Percentiles rank a stretch among this genome's conserved stretches.
phyloP scores from a whole-genome alignment of 1,284 basidiomycete genomes.

The Pisolithus thermaeus region DNA sequence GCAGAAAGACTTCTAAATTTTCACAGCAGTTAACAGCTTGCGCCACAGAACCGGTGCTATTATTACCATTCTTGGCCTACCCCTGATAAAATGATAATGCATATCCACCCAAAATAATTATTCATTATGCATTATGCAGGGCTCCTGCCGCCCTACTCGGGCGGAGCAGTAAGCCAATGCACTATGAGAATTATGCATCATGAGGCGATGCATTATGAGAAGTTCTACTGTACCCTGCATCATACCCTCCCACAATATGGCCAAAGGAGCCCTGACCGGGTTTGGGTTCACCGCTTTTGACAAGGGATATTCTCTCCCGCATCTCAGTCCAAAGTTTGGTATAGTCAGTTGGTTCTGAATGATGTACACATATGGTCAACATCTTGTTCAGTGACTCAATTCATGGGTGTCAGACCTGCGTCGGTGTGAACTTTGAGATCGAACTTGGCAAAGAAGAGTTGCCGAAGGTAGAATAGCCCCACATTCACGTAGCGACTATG shows the following conservation, averaged over 20 bases:
- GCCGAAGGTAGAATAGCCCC: conserved; percentile 70
- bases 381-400: not conserved
- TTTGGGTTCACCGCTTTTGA: conserved; percentile 49
- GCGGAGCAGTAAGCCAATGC: too few relatives aligned
- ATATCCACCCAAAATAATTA: too few relatives aligned
- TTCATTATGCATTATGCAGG: too few relatives aligned
- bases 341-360: conserved; percentile 55
- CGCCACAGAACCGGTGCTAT: too few relatives aligned
- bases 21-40: too few relatives aligned
- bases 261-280: conserved; percentile 69
- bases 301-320: conserved; percentile 60
- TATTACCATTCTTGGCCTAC: too few relatives aligned
- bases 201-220: too few relatives aligned
- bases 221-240: too few relatives aligned
- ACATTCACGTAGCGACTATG: conserved; percentile 69
- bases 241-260: conserved; percentile 71
- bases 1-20: too few relatives aligned
- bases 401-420: conserved; percentile 38
- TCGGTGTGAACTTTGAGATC: conserved; percentile 71
- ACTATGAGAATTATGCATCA: too few relatives aligned
- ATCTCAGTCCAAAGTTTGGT: conserved; percentile 71
- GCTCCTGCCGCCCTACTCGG: too few relatives aligned
- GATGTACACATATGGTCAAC: not conserved
- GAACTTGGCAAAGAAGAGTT: conserved; percentile 75
- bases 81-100: too few relatives aligned